Evolutionary conservation across 2,329 filamentous ascomycete genomes (phyloP), one percentile per base, ranked within the genome.

Genomic region (Orbilia ellipsospora): DNA sequence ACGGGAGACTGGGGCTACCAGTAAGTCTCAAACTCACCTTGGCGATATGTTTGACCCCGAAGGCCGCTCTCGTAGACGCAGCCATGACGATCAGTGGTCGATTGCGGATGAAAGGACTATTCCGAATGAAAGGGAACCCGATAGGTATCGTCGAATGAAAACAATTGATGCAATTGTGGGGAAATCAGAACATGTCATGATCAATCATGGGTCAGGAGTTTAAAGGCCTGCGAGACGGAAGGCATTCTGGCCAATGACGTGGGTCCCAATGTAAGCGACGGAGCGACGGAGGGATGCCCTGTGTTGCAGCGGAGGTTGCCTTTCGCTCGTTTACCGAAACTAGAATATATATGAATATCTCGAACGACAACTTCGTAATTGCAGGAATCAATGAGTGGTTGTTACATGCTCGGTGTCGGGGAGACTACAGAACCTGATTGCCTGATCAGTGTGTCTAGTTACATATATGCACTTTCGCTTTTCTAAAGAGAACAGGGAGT

Each of bases 11-110:
- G 28, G 57, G 26, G 31, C 31, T 36, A 23, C 23, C 23, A 10
- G 31, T 10, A 36, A 6, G 31, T 36, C 31, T 36, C 31, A 36
- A 36, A 2, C 64, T 69, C 20, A 75, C 72, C 72, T 69, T 75
- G 72, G 72, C 72, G 48, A 75, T 63, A 60, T 75, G 72, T 31
- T 69, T 57, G 28, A 75, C 72, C 23, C 72, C 72, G 36, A 69
- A 75, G 16, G 72, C 72, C 2, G 72, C 72, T 75, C 72, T 64
- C 6, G 72, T 51, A 8, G 59, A 59, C 13, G 54, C 70, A 13
- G 63, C 70, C 72, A 75, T 75, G 51, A 26, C 55, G 23, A 28
- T 36, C n/a, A 48, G 12, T 20, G 18, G 2, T 12, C 1, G 8
- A 23, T 28, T 42, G 36, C 23, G n/a, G 15, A 8, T 40, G 20